Percentiles rank a stretch among this genome's conserved stretches.
phyloP scores from a whole-genome alignment of 257 asterid genomes.

The Solanum pimpinellifolium region DNA sequence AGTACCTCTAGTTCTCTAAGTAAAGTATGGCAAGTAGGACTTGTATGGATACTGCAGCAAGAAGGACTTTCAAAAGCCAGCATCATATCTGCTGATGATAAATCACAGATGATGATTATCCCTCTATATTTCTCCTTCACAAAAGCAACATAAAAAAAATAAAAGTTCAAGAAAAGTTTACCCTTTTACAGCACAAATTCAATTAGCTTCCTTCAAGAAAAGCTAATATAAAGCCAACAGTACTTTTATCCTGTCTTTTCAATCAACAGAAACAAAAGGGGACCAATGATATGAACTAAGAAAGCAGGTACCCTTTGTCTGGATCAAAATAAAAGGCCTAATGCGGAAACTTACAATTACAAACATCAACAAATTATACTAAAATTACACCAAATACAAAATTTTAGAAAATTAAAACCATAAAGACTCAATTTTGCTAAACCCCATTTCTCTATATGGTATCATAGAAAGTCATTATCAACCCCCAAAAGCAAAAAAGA shows the following conservation, averaged over 20 bases:
- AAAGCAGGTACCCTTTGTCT: not conserved
- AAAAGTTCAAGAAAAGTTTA: not conserved
- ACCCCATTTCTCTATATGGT: not conserved
- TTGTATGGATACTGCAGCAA: not conserved
- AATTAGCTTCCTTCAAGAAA: not conserved
- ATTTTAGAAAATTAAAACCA: not conserved
- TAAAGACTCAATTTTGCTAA: not conserved
- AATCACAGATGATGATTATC: not conserved
- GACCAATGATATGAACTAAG: not conserved
- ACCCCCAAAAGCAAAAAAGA: not conserved
- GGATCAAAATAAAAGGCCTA: not conserved
- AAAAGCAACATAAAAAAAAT: not conserved
- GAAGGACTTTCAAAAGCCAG: not conserved
- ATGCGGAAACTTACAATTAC: not conserved
- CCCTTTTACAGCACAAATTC: not conserved
- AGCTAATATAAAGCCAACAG: not conserved
- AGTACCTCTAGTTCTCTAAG: slow-evolving; percentile 1
- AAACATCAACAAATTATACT: not conserved
- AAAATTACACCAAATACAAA: not conserved
- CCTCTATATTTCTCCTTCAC: not conserved
- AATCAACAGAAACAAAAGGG: not conserved
- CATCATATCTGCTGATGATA: not conserved
- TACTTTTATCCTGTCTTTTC: not conserved
- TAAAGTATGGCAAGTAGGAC: not conserved
- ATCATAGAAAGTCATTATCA: not conserved